Percentiles rank a stretch among this genome's conserved stretches.
These are phyloP conservation scores for Vicia sativa DNA, from an alignment of 306 rosid genomes.

Conservation along the genomic window DNA sequence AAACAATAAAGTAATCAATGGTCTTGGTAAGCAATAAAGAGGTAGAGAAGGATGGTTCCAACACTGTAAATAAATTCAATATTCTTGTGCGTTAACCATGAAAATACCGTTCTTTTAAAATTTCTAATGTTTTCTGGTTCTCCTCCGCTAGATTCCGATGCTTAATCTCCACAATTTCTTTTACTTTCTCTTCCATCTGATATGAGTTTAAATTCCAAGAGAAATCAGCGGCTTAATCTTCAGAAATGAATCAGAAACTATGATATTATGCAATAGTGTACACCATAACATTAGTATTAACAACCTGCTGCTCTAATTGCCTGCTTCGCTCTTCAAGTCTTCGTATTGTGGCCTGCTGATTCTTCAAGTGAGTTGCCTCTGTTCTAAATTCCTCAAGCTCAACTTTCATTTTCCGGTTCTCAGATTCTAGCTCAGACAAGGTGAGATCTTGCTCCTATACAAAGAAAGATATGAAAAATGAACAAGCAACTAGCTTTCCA, in stretches of 20 bases:
- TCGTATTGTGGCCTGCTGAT: constrained; percentile 98
- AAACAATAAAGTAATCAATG: constrained; percentile 36
- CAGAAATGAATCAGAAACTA: constrained; percentile 17
- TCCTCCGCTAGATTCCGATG: constrained; percentile 97
- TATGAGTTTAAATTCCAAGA: constrained; percentile 37
- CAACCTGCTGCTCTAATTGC: constrained; percentile 94
- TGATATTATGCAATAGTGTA: constrained; percentile 22
- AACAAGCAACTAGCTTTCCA: constrained; percentile 28
- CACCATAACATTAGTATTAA: constrained; percentile 37
- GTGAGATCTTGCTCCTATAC: constrained; percentile 89
- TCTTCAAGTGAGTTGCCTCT: constrained; percentile 94
- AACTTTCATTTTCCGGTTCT: constrained; percentile 95
- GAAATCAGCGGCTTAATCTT: constrained; percentile 26
- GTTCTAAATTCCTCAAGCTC: constrained; percentile 99
- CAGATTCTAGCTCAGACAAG: constrained; percentile 86
- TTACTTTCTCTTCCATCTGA: constrained; percentile 96
- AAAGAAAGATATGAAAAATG: constrained; percentile 36
- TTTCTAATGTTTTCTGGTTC: constrained; percentile 91
- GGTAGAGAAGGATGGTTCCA: constrained; percentile 31
- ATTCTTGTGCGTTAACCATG: not conserved
- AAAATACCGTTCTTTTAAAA: constrained; percentile 81
- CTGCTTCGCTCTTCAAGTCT: constrained; percentile 95
- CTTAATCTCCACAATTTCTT: constrained; percentile 96
- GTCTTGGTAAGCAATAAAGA: constrained; percentile 26
- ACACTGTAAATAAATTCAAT: constrained; percentile 6